Percentiles rank a stretch among this genome's conserved stretches.
Evolutionary conservation across 306 rosid species (phyloP).

Genomic region (Cicer chorassanicum): DNA sequence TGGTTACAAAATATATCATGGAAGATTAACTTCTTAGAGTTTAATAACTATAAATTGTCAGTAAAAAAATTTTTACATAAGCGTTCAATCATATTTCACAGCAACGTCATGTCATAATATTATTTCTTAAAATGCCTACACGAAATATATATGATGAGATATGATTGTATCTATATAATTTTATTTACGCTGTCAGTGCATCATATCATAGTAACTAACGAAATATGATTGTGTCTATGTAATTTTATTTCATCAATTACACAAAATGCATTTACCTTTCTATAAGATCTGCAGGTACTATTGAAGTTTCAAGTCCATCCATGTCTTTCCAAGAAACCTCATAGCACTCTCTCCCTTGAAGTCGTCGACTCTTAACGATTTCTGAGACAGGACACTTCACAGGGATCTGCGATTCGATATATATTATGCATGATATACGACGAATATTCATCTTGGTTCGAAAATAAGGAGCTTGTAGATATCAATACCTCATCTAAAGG

Average conservation of each 20-base stretch:
- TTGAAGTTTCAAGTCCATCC: constrained; percentile 67
- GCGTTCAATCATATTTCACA: too few relatives aligned
- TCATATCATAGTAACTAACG: too few relatives aligned
- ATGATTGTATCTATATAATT: too few relatives aligned
- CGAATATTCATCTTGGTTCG: not conserved
- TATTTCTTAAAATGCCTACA: too few relatives aligned
- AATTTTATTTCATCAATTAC: not conserved
- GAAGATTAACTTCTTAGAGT: not conserved
- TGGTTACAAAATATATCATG: not conserved
- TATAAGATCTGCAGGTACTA: constrained; percentile 71
- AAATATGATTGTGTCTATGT: too few relatives aligned
- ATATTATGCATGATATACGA: not conserved
- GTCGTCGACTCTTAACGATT: constrained; percentile 67
- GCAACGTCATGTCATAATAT: too few relatives aligned
- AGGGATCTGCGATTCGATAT: constrained; percentile 58
- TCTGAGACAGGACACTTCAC: constrained; percentile 71
- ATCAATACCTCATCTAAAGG: constrained; percentile 60
- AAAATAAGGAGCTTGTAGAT: not conserved
- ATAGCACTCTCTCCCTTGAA: constrained; percentile 67
- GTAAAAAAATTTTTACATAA: too few relatives aligned
- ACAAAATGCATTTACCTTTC: constrained; percentile 50
- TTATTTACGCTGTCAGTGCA: too few relatives aligned
- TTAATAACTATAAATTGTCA: too few relatives aligned
- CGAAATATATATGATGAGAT: too few relatives aligned
- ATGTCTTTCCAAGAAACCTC: constrained; percentile 77